Conservation (phyloP, 2,329 filamentous ascomycete species). For the Penicillium sp. region DNA sequence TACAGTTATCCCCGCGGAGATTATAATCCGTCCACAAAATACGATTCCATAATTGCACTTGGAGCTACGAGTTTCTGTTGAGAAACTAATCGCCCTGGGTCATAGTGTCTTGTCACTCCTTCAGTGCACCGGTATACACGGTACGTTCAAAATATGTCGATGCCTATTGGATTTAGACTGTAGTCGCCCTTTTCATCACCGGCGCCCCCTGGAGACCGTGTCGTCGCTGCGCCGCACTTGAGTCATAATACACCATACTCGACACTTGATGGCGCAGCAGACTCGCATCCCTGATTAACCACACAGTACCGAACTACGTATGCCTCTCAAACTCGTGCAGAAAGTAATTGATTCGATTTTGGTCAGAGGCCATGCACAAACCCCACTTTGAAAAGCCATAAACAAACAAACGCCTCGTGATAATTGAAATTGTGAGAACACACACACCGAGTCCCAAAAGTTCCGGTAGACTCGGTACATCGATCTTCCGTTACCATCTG, state of each 20-base stretch:
- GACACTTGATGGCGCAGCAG: not conserved
- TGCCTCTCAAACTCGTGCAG: not conserved
- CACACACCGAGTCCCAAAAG: not conserved
- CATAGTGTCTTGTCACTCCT: not conserved
- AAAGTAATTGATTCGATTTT: conserved; percentile 19
- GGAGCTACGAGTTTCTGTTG: not conserved
- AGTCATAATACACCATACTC: not conserved
- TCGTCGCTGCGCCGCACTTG: not conserved
- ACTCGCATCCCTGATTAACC: not conserved
- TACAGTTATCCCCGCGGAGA: not conserved
- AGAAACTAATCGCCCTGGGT: not conserved
- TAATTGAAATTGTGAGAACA: conserved; percentile 5
- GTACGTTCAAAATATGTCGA: not conserved
- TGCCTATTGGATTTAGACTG: not conserved
- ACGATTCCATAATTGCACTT: not conserved
- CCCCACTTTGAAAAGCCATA: conserved; percentile 14
- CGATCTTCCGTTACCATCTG: not conserved
- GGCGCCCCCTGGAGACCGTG: not conserved
- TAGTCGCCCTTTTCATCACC: not conserved
- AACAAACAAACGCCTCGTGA: conserved; percentile 22
- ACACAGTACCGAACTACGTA: not conserved
- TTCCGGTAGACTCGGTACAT: not conserved
- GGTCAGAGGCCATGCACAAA: conserved; percentile 21
- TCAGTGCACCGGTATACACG: not conserved
- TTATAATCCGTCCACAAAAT: not conserved